phyloP scores from a whole-genome alignment of 768 basidiomycete species.

The Tremella mesenterica region DNA sequence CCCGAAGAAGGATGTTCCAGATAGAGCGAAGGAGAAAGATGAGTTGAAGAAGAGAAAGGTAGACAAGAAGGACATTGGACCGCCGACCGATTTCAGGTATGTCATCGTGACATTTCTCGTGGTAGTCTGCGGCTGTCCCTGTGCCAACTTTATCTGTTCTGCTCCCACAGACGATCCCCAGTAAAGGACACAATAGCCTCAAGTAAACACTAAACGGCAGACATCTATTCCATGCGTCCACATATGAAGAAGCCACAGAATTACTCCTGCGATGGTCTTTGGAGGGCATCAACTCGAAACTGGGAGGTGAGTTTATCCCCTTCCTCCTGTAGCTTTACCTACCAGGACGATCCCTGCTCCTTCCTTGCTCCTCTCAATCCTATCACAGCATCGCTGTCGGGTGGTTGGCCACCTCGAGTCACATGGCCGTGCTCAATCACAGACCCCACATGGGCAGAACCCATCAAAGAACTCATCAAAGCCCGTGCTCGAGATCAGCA shows the following conservation, averaged over 20 bases:
- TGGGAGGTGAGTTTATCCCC: slow-evolving; percentile 36
- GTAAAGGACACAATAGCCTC: not conserved
- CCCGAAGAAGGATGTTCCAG: not conserved
- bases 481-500: slow-evolving; percentile 43
- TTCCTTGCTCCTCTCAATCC: too few species aligned
- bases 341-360: too few species aligned
- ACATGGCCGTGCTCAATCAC: not conserved
- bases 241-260: slow-evolving; percentile 41
- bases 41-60: slow-evolving; percentile 28
- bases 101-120: slow-evolving; percentile 1
- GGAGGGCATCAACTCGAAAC: slow-evolving; percentile 41
- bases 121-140: not conserved
- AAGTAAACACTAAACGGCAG: slow-evolving; percentile 18
- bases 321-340: too few species aligned
- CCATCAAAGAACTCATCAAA: slow-evolving; percentile 40
- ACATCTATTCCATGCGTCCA: slow-evolving; percentile 40
- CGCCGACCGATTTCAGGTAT: slow-evolving; percentile 41
- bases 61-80: slow-evolving; percentile 37
- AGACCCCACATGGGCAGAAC: slow-evolving; percentile 44
- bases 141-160: not conserved
- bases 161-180: too few species aligned
- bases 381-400: too few species aligned
- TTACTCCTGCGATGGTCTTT: slow-evolving; percentile 41
- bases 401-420: too few species aligned
- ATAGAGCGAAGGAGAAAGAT: not conserved